Base-by-base conservation (phyloP, 23 red algal species). In the Pyropia haitanensis region DNA sequence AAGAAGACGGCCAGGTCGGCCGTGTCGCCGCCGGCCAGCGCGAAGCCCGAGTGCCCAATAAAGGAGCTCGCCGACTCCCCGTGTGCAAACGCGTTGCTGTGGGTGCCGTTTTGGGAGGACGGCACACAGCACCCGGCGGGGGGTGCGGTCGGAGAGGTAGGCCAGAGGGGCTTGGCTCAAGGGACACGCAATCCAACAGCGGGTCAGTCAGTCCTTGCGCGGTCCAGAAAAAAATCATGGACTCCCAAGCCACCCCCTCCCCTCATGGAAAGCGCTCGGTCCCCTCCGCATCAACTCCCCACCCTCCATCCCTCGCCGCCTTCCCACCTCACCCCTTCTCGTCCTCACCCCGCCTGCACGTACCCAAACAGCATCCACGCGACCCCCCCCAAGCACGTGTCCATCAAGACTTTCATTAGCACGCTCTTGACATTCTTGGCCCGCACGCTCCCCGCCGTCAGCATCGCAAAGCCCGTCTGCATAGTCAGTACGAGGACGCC, bases 331-430 rank as follows among this genome's bases (percentile, higher is more conserved):
- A 1, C 39, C 2, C 10, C 2, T 9, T 46, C 39, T 46, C 39
- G 13, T 46, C 10, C 28, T 14, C 23, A 24, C 0, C 22, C 53
- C 28, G 27, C 25, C 13, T 46, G 5, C 4, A 46, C 39, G 39
- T 46, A 87, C 12, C 82, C 82, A 25, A 87, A 75, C 52, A 87
- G 25, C n/a, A 50, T 80, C 58, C 79, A 87, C 14, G 72, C 71
- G 25, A 87, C 51, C 2, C 49, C 62, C 14, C 71, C 82, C 30
- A 87, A 63, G 31, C 61, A 65, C 44, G 72, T 33, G 53, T 87
- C 82, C 16, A 57, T 63, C 5, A 66, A 19, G 8, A 53, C 56
- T 6, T 61, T 62, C 27, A 78, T 52, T 0, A 87, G 56, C 24
- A 71, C 73, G 21, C 65, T 70, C 56, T 78, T 80, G 5, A 59